These are phyloP conservation scores for Elsinoe perseae DNA, from an alignment of 2,329 filamentous ascomycete species.

Conservation along the genomic window DNA sequence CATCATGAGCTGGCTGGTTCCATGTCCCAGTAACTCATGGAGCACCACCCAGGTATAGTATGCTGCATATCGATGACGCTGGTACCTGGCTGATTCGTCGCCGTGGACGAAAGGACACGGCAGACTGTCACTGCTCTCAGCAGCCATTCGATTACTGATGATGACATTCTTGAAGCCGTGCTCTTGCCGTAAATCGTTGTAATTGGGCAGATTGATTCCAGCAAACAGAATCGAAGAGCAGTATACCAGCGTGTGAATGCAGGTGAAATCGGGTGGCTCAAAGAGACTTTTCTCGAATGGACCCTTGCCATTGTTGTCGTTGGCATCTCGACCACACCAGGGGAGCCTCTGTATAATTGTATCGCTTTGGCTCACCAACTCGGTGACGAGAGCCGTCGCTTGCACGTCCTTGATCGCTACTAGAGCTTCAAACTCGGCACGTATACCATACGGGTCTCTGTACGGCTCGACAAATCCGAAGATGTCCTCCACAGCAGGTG, in stretches of 20 bases:
- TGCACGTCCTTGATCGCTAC: constrained; percentile 71
- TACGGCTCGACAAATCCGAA: constrained; percentile 51
- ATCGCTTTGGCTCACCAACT: constrained; percentile 73
- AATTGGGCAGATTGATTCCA: constrained; percentile 47
- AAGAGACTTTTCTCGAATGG: constrained; percentile 93
- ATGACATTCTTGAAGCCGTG: constrained; percentile 91
- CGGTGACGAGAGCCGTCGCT: constrained; percentile 77
- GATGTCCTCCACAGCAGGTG: constrained; percentile 44
- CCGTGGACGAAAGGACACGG: constrained; percentile 75
- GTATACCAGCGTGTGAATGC: constrained; percentile 83
- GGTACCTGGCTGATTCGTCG: constrained; percentile 67
- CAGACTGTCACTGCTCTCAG: constrained; percentile 84
- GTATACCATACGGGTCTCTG: constrained; percentile 46
- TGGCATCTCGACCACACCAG: constrained; percentile 57
- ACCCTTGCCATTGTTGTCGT: background rate
- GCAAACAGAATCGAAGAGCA: constrained; percentile 55
- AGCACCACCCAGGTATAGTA: constrained; percentile 96
- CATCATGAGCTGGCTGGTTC: constrained; percentile 86
- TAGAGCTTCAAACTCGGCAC: constrained; percentile 48
- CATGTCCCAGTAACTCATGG: constrained; percentile 85
- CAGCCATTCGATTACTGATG: constrained; percentile 83
- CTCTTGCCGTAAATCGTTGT: constrained; percentile 69
- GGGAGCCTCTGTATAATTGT: constrained; percentile 80
- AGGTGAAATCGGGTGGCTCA: constrained; percentile 90
- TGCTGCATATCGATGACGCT: constrained; percentile 73